phyloP scores from a whole-genome alignment of 192 early-diverging fungal species.

The Radiomyces spectabilis region DNA sequence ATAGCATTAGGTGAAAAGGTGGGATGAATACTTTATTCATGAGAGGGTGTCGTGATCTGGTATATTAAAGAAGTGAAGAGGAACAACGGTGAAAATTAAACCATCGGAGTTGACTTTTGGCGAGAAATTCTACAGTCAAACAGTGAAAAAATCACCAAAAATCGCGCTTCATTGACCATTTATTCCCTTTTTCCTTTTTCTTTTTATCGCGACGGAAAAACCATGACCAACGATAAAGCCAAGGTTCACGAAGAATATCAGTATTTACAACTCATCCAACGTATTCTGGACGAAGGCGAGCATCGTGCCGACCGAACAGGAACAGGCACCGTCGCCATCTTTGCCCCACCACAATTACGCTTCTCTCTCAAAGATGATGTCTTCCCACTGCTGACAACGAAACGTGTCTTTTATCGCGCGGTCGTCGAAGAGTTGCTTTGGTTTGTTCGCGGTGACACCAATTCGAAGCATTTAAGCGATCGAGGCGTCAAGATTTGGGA shows the following conservation, averaged over 20 bases:
- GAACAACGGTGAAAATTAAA: not conserved
- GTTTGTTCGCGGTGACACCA: slow-evolving; percentile 90
- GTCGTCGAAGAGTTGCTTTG: slow-evolving; percentile 94
- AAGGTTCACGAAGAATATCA: slow-evolving; percentile 83
- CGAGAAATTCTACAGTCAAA: too few species aligned
- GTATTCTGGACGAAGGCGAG: slow-evolving; percentile 68
- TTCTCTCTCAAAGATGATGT: slow-evolving; percentile 69
- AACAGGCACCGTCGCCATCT: slow-evolving; percentile 71
- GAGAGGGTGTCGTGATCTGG: not conserved
- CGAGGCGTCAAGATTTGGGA: slow-evolving; percentile 82
- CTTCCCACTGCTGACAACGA: slow-evolving; percentile 91
- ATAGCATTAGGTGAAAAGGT: not conserved
- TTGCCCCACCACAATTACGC: slow-evolving; percentile 82
- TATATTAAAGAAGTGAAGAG: not conserved
- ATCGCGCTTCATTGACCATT: not conserved
- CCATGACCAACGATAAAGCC: not conserved
- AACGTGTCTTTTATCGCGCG: slow-evolving; percentile 85
- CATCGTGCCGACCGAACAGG: slow-evolving; percentile 84
- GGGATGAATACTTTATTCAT: not conserved
- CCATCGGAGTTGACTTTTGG: not conserved
- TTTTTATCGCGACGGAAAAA: not conserved
- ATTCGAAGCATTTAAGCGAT: slow-evolving; percentile 64
- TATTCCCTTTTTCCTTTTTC: not conserved
- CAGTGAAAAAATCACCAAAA: too few species aligned
- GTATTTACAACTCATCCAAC: slow-evolving; percentile 72